A percentile compares a stretch with the other conserved stretches of the same genome.
These are phyloP conservation scores for Gremmenia infestans DNA, from an alignment of 2,329 filamentous ascomycete genomes.

Conservation along the genomic window DNA sequence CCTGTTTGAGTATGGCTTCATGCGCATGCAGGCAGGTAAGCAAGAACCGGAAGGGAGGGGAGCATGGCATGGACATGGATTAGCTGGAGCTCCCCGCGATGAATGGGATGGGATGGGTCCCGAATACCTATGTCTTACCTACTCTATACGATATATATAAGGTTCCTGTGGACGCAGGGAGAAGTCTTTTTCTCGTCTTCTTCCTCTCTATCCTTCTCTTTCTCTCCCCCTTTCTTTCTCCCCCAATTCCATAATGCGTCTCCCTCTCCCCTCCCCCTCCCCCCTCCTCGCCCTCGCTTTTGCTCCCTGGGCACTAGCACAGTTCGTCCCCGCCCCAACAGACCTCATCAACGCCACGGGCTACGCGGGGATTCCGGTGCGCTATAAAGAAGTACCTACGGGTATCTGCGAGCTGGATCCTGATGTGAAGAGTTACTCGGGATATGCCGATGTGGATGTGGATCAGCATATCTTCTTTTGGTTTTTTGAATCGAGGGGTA, in stretches of 20 bases:
- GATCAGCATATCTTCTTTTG: constrained; percentile 40
- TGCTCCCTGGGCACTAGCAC: constrained; percentile 14
- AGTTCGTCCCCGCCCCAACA: constrained; percentile 35
- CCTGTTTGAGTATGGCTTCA: not conserved
- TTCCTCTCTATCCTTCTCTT: not conserved
- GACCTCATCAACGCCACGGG: constrained; percentile 34
- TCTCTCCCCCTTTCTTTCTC: not conserved
- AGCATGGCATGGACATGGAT: not conserved
- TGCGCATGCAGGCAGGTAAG: not conserved
- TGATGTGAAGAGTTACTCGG: constrained; percentile 38
- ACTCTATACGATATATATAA: too few species aligned
- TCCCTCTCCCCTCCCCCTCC: not conserved
- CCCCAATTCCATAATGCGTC: not conserved
- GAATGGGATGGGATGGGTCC: not conserved
- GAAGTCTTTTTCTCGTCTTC: not conserved
- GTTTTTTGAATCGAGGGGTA: constrained; percentile 42
- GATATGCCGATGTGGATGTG: constrained; percentile 38
- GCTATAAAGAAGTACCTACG: constrained; percentile 44
- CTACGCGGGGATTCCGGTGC: constrained; percentile 37
- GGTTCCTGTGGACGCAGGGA: not conserved
- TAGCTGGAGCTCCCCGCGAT: not conserved
- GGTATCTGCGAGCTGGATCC: constrained; percentile 42
- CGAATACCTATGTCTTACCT: too few species aligned
- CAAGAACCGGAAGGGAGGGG: not conserved
- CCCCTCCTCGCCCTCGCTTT: not conserved